Conservation (phyloP, 768 basidiomycete genomes). For the Rhodotorula sphaerocarpa region DNA sequence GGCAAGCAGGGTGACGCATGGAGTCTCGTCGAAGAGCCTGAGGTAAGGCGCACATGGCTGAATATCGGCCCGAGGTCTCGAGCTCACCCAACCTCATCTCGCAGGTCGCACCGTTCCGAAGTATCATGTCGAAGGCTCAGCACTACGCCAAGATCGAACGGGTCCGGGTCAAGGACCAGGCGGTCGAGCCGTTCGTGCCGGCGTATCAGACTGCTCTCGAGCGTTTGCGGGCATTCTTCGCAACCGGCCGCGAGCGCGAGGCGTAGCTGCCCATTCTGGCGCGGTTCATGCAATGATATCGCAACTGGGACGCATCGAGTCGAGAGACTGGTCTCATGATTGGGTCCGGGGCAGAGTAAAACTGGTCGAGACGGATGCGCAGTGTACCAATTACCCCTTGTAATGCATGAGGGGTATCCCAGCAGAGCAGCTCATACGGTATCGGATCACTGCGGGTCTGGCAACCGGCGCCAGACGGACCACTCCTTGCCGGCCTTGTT, state of each 20-base stretch:
- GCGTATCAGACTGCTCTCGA: slow-evolving; percentile 53
- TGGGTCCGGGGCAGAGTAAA: too few species aligned
- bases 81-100: background rate
- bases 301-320: too few species aligned
- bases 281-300: background rate
- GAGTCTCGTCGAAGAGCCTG: slow-evolving; percentile 81
- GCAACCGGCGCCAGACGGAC: slow-evolving; percentile 55
- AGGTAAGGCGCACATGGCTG: slow-evolving; percentile 48
- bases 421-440: too few species aligned
- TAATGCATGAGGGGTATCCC: too few species aligned
- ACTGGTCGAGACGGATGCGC: too few species aligned
- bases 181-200: slow-evolving; percentile 52
- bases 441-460: slow-evolving; percentile 15
- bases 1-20: slow-evolving; percentile 82
- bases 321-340: too few species aligned
- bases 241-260: slow-evolving; percentile 1
- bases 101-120: slow-evolving; percentile 83
- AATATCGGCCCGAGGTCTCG: background rate
- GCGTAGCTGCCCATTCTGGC: background rate
- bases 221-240: slow-evolving; percentile 11
- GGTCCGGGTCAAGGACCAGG: slow-evolving; percentile 57
- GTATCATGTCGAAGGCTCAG: slow-evolving; percentile 62
- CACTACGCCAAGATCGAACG: slow-evolving; percentile 65
- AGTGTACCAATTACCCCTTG: too few species aligned
- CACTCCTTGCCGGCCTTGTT: slow-evolving; percentile 86